Evolutionary conservation across 495 filamentous ascomycete genomes (phyloP).

Genomic region (Aspergillus diversus): DNA sequence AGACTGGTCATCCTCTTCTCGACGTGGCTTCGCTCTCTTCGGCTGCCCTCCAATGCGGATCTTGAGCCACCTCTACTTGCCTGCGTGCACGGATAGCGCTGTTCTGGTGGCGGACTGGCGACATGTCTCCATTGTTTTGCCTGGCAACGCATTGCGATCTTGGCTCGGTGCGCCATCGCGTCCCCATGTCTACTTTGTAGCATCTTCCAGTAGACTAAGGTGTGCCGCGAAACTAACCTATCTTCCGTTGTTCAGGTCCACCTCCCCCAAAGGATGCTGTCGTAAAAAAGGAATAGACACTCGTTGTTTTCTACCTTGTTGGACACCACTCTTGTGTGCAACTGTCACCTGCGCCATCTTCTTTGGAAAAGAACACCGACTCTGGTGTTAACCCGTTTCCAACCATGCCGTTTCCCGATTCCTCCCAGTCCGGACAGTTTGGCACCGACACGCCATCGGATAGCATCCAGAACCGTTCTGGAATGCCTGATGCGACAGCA

Average conservation of each 20-base stretch:
- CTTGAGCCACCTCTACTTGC: neutral
- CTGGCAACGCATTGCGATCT: slow-evolving; percentile 20
- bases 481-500: slow-evolving; percentile 26
- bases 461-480: slow-evolving; percentile 30
- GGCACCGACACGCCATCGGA: slow-evolving; percentile 33
- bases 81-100: neutral
- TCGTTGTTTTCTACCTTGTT: slow-evolving; percentile 13
- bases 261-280: slow-evolving; percentile 42
- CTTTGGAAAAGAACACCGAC: slow-evolving; percentile 1
- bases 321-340: slow-evolving; percentile 19
- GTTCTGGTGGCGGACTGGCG: slow-evolving; percentile 5
- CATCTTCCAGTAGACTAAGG: neutral
- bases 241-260: slow-evolving; percentile 23
- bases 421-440: slow-evolving; percentile 33
- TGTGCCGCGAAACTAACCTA: slow-evolving; percentile 24
- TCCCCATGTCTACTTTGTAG: slow-evolving; percentile 15
- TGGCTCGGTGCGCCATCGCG: slow-evolving; percentile 26
- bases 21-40: slow-evolving; percentile 16
- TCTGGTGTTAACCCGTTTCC: slow-evolving; percentile 4
- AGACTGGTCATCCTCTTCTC: slow-evolving; percentile 7
- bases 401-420: slow-evolving; percentile 47
- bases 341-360: slow-evolving; percentile 25
- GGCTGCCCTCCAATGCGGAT: slow-evolving; percentile 1
- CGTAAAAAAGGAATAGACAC: slow-evolving; percentile 24
- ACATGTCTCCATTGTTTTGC: slow-evolving; percentile 9